phyloP scores from a whole-genome alignment of 305 asterid species.

The Solanum hybrid region DNA sequence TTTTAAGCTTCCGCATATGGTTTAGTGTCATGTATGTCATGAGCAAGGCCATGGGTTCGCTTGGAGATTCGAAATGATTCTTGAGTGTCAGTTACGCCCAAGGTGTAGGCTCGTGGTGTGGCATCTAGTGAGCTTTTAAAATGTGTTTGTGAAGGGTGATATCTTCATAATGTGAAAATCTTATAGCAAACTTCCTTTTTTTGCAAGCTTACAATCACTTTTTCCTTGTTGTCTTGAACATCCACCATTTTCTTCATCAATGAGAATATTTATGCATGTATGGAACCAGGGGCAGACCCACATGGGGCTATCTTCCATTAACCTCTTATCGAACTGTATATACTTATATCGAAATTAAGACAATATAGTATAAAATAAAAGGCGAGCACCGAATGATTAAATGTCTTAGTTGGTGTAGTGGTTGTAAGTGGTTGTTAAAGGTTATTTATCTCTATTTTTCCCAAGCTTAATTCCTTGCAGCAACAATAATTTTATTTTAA shows the following conservation, averaged over 20 bases:
- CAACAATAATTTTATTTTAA: too few relatives aligned
- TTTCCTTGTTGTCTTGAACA: background rate
- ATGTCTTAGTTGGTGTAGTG: background rate
- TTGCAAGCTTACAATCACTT: background rate
- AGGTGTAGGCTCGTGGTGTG: background rate
- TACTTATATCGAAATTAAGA: background rate
- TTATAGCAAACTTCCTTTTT: background rate
- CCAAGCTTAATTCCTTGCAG: background rate
- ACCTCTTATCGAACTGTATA: background rate
- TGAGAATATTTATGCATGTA: background rate
- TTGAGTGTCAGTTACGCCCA: background rate
- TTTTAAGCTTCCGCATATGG: background rate
- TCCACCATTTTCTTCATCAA: background rate
- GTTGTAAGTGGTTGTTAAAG: background rate
- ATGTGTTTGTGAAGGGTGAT: background rate
- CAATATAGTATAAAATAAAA: background rate
- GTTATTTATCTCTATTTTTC: too few relatives aligned
- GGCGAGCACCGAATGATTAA: background rate
- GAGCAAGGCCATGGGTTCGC: background rate
- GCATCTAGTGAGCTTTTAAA: background rate
- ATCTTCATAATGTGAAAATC: background rate
- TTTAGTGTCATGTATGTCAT: background rate
- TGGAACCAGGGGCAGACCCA: background rate
- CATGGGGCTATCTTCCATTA: background rate
- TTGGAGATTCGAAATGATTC: background rate